Percentiles rank a stretch among this genome's conserved stretches.
Conservation (phyloP, 495 filamentous ascomycete genomes). For the Daldinia loculata region DNA sequence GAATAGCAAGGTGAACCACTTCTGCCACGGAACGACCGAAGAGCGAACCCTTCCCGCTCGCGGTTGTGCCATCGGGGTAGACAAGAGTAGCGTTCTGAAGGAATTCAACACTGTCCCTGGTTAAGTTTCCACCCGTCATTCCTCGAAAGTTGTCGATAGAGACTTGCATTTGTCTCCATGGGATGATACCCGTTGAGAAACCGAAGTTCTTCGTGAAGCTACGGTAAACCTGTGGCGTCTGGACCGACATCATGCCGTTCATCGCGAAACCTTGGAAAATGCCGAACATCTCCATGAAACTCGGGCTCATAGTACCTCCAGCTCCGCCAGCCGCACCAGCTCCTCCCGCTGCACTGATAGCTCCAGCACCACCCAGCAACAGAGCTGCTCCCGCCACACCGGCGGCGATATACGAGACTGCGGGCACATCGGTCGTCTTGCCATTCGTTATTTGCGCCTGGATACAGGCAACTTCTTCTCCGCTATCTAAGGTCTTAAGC, state of each 20-base stretch:
- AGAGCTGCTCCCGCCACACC: conserved; percentile 89
- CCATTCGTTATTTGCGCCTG: conserved; percentile 84
- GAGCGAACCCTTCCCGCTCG: conserved; percentile 47
- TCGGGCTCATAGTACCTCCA: conserved; percentile 76
- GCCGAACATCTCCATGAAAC: conserved; percentile 84
- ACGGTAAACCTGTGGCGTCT: conserved; percentile 84
- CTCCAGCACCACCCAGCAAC: conserved; percentile 75
- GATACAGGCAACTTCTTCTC: conserved; percentile 79
- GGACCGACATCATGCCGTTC: conserved; percentile 94
- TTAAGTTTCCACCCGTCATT: conserved; percentile 86
- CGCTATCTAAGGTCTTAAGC: conserved; percentile 68
- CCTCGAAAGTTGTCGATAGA: conserved; percentile 87
- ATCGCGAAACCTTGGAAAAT: conserved; percentile 94
- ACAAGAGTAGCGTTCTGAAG: conserved; percentile 77
- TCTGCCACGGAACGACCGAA: conserved; percentile 65
- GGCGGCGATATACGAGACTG: conserved; percentile 84
- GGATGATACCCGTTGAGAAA: conserved; percentile 86
- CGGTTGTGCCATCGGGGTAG: conserved; percentile 61
- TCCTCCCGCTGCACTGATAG: conserved; percentile 67
- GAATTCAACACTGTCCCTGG: conserved; percentile 76
- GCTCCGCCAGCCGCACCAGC: conserved; percentile 49
- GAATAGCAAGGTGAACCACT: conserved; percentile 57
- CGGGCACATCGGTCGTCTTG: conserved; percentile 76
- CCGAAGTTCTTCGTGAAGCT: conserved; percentile 93
- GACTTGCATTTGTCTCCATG: conserved; percentile 80